Evolutionary conservation across 2,329 filamentous ascomycete genomes (phyloP), one percentile per base, ranked within the genome.

Genomic region (Apiospora pterosperma): DNA sequence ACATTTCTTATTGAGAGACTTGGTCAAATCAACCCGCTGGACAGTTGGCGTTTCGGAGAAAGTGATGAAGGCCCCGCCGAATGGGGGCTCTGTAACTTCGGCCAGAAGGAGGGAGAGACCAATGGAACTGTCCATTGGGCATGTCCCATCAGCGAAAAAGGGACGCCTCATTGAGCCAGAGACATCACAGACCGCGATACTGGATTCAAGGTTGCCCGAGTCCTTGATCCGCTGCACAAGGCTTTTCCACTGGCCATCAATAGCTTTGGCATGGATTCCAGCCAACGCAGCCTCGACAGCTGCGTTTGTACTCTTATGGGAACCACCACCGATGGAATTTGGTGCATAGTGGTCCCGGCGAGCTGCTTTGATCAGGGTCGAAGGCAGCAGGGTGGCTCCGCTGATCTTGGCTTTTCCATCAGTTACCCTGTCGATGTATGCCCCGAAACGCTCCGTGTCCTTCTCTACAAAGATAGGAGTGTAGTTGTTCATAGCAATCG

Each of bases 181-280:
- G 7, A 88, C 84, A 64, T 89, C 86, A 65, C 84, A 87, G 11
- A 88, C 79, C 1, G 85, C 85, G 38, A 88, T 85, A 64, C 81
- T 80, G 19, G 80, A 82, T 19, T 81, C 76, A 8, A 89, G 75
- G 0, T 77, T 81, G 2, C 86, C 86, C 2, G 81, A 84, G 66
- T 87, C 83, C 60, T 80, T 82, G 72, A 88, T 81, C 2, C 85
- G 81, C 72, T 85, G 77, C n/a, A 88, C 84, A 0, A 88, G 76
- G 0, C 82, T 76, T 10, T 83, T 83, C 86, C 86, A 88, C 69
- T 88, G 85, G 0, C 77, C 80, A 63, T 85, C 77, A 3, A 79
- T 39, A 2, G 82, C 77, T 62, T 81, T 79, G 34, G 61, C 34
- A 28, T 76, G 66, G 2, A 83, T 72, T 6, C 72, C 65, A 0